Percentiles rank a stretch among this genome's conserved stretches.
Evolutionary conservation across 257 asterid genomes (phyloP).

Genomic region (Dorcoceras hygrometricum): DNA sequence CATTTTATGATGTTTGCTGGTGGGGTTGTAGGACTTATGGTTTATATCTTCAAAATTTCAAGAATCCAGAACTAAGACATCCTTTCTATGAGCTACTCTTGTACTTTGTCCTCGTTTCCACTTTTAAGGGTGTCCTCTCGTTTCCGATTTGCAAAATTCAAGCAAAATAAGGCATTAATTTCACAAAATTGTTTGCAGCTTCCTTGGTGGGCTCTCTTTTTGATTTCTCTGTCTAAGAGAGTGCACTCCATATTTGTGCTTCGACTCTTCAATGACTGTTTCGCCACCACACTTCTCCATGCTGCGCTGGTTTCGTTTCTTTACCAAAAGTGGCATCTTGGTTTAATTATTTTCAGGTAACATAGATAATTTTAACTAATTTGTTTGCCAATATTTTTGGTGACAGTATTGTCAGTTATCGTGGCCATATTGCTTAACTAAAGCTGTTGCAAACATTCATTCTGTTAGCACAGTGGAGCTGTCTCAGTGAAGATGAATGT

Average conservation of each 20-base stretch:
- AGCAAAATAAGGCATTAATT: constrained; percentile 16
- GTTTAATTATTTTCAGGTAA: constrained; percentile 90
- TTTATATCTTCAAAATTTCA: constrained; percentile 1
- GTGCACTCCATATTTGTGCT: constrained; percentile 91
- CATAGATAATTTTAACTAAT: constrained; percentile 12
- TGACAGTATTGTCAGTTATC: constrained; percentile 19
- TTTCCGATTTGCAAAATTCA: neutral
- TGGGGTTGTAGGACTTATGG: neutral
- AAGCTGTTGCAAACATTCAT: constrained; percentile 43
- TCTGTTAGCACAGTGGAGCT: constrained; percentile 78
- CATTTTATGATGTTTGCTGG: neutral
- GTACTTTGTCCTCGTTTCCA: neutral
- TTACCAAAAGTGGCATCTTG: constrained; percentile 88
- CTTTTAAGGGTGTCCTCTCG: neutral
- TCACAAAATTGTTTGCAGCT: constrained; percentile 49
- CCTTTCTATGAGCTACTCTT: neutral
- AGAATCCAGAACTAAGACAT: neutral
- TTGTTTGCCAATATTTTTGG: constrained; percentile 6
- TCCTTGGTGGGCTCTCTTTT: constrained; percentile 96
- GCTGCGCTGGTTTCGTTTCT: constrained; percentile 69
- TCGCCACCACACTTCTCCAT: constrained; percentile 87
- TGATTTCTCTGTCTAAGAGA: constrained; percentile 81
- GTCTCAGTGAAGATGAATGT: constrained; percentile 96
- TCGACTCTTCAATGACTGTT: constrained; percentile 96
- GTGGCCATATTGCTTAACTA: constrained; percentile 33